Conservation (phyloP, 2,329 filamentous ascomycete species). For the Annulohypoxylon truncatum region DNA sequence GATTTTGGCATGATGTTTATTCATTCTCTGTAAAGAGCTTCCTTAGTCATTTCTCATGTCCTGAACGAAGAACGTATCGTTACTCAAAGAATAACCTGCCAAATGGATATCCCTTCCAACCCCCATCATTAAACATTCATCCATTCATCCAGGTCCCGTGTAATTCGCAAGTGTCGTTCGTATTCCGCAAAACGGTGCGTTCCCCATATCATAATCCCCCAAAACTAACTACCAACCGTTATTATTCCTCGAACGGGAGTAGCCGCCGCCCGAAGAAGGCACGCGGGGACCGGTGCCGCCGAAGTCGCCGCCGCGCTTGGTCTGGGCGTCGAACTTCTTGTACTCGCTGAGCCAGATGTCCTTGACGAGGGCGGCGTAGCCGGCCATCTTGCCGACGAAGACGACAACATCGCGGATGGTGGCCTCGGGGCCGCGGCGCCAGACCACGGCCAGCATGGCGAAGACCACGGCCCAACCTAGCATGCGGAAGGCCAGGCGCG, state of each 20-base stretch:
- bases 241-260: slow-evolving; percentile 28
- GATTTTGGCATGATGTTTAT: slow-evolving; percentile 19
- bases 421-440: slow-evolving; percentile 73
- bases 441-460: slow-evolving; percentile 66
- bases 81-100: slow-evolving; percentile 8
- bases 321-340: slow-evolving; percentile 65
- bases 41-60: slow-evolving; percentile 26
- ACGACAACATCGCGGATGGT: slow-evolving; percentile 69
- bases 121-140: background rate
- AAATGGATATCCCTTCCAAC: background rate
- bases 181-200: no score
- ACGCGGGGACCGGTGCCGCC: slow-evolving; percentile 29
- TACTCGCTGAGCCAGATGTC: slow-evolving; percentile 70
- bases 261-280: slow-evolving; percentile 29
- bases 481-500: slow-evolving; percentile 71
- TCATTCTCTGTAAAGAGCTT: slow-evolving; percentile 34
- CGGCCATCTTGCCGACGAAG: slow-evolving; percentile 57
- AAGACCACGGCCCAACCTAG: slow-evolving; percentile 72
- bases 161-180: background rate
- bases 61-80: slow-evolving; percentile 19
- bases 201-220: no score
- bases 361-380: slow-evolving; percentile 61
- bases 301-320: slow-evolving; percentile 44
- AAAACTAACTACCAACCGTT: slow-evolving; percentile 20
- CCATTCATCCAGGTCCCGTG: background rate